Evolutionary conservation across 805 yeast genomes (phyloP), one percentile per base, ranked within the genome.

Genomic region (Zygosaccharomyces siamensis): DNA sequence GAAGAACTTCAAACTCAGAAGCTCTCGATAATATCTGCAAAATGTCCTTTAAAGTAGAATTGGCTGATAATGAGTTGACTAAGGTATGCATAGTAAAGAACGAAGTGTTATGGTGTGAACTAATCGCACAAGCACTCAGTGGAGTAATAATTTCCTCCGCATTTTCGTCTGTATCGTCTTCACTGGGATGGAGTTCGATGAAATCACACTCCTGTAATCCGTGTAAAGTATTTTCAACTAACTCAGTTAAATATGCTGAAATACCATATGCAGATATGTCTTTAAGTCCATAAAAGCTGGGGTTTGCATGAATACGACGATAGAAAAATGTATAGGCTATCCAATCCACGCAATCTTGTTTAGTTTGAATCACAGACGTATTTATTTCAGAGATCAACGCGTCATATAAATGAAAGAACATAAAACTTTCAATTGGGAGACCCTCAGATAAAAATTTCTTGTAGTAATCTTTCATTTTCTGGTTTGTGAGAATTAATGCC

Each of bases 261-360:
- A 92, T 64, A 0, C 95, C 95, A 27, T 76, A 66, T 39, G 80
- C 80, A 1, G 86, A 70, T 2, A 75, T 72, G 51, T 83, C 86
- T 36, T 72, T 72, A 6, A 88, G 77, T n/a, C 89, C 96, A 61
- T 93, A 93, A 62, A 78, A 93, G 50, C 93, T 81, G 3, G 99
- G 97, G 63, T 93, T 93, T 31, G 78, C 74, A 48, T 81, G 84
- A 18, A 93, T 63, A 44, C 98, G 73, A 54, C 95, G 74, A 67
- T 88, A 93, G 60, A 90, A 86, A 57, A 82, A 86, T 0, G 96
- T 77, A 62, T 78, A 87, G 0, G 97, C 86, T 30, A 93, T 61
- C 95, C 96, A 89, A 59, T 92, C 97, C 50, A 93, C 79, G 58
- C 95, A 87, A 56, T 86, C 93, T 58, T 90, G 97, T 60, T 86